Conservation (phyloP, 2,329 filamentous ascomycete genomes). For the Didymella segeticola region DNA sequence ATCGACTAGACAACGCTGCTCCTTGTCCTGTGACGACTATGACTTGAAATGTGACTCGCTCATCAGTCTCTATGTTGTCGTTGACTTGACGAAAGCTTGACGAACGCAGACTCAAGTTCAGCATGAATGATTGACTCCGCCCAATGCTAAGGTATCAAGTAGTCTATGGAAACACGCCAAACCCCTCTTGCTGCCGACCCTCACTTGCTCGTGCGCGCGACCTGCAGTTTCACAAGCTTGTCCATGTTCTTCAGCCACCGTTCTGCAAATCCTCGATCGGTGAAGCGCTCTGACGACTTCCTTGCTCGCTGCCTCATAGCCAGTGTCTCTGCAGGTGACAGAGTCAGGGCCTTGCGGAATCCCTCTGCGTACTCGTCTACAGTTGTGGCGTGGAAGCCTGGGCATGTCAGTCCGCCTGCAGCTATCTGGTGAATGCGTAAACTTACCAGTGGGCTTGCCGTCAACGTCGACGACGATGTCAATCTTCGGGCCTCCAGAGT, state of each 20-base stretch:
- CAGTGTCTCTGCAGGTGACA: constrained; percentile 69
- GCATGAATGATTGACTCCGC: constrained; percentile 1
- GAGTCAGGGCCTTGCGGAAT: constrained; percentile 77
- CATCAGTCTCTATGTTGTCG: no score
- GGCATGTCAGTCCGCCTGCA: constrained; percentile 1
- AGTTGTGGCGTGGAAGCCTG: constrained; percentile 85
- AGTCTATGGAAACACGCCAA: constrained; percentile 6
- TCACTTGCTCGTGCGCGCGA: constrained; percentile 23
- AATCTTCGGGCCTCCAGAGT: constrained; percentile 89
- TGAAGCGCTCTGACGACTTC: constrained; percentile 81
- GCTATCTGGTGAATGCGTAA: not conserved
- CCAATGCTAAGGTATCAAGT: constrained; percentile 17
- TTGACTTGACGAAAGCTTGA: no score
- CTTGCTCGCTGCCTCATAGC: constrained; percentile 79
- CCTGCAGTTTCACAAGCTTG: constrained; percentile 65
- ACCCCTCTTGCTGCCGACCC: not conserved
- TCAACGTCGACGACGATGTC: constrained; percentile 89
- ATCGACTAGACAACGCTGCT: constrained; percentile 4
- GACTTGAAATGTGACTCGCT: no score
- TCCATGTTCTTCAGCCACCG: constrained; percentile 81
- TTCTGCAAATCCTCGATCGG: constrained; percentile 81
- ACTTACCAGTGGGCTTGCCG: constrained; percentile 75
- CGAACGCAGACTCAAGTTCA: not conserved
- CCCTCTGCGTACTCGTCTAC: constrained; percentile 78
- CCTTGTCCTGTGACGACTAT: no score